These are phyloP conservation scores for Blastobotrys muscicola DNA, from an alignment of 805 yeast genomes.

Conservation along the genomic window DNA sequence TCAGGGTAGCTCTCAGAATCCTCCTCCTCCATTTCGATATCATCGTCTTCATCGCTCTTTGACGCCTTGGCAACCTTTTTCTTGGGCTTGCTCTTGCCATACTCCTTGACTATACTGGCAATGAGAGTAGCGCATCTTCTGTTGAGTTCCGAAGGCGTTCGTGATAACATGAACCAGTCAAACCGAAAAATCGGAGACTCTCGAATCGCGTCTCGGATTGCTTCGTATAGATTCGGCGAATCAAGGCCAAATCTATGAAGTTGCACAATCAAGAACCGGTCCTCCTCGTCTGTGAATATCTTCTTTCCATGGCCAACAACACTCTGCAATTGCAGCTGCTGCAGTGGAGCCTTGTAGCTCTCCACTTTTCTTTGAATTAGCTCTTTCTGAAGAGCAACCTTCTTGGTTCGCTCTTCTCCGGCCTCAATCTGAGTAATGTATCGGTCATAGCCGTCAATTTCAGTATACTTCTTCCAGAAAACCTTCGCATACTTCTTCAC, in stretches of 20 bases:
- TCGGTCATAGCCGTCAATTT: slow-evolving; percentile 83
- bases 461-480: slow-evolving; percentile 72
- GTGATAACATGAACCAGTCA: slow-evolving; percentile 78
- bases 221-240: slow-evolving; percentile 66
- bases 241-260: slow-evolving; percentile 75
- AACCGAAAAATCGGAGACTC: slow-evolving; percentile 71
- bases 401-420: slow-evolving; percentile 77
- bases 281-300: slow-evolving; percentile 81
- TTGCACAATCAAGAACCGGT: slow-evolving; percentile 74
- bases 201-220: slow-evolving; percentile 64
- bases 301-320: slow-evolving; percentile 67
- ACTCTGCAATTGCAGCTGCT: slow-evolving; percentile 58
- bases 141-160: slow-evolving; percentile 67
- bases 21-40: slow-evolving; percentile 10
- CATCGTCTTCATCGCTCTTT: slow-evolving; percentile 1
- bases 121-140: slow-evolving; percentile 77
- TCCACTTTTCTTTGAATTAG: slow-evolving; percentile 67
- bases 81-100: slow-evolving; percentile 26
- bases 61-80: slow-evolving; percentile 3
- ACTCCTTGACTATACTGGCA: slow-evolving; percentile 65
- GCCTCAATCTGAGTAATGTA: slow-evolving; percentile 70
- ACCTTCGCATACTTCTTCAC: slow-evolving; percentile 65
- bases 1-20: slow-evolving; percentile 6
- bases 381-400: slow-evolving; percentile 62
- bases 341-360: slow-evolving; percentile 64